These are phyloP conservation scores for Colletotrichum lupini DNA, from an alignment of 2,329 filamentous ascomycete species.

Conservation along the genomic window DNA sequence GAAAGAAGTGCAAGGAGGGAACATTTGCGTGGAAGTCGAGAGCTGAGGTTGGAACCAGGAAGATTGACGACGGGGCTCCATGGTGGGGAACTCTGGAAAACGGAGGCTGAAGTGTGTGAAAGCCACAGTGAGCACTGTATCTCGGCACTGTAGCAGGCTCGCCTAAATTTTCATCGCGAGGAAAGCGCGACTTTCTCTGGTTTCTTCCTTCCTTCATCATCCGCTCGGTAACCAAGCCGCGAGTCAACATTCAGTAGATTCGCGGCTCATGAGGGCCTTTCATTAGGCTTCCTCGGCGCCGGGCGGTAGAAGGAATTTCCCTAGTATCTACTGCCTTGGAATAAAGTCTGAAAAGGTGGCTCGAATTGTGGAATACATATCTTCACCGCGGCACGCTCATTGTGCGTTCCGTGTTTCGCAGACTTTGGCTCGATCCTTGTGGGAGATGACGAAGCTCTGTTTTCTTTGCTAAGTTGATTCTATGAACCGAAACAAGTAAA, in stretches of 20 bases:
- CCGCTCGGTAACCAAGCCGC: conserved; percentile 49
- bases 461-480: background rate
- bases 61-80: conserved; percentile 34
- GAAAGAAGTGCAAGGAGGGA: background rate
- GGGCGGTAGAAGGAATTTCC: conserved; percentile 73
- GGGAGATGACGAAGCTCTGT: background rate
- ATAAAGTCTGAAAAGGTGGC: conserved; percentile 81
- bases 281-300: conserved; percentile 64
- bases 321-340: conserved; percentile 93
- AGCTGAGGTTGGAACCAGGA: conserved; percentile 31
- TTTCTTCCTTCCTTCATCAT: conserved; percentile 48
- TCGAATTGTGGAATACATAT: conserved; percentile 83
- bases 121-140: background rate
- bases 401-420: background rate
- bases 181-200: conserved; percentile 37
- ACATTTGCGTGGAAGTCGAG: conserved; percentile 28
- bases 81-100: conserved; percentile 12
- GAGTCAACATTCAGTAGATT: conserved; percentile 34
- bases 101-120: conserved; percentile 19
- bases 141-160: conserved; percentile 34
- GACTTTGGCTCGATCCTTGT: too few relatives aligned
- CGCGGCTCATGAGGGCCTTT: conserved; percentile 56
- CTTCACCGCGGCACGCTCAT: background rate
- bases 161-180: conserved; percentile 26
- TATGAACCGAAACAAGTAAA: background rate